Evolutionary conservation across 495 filamentous ascomycete species (phyloP), one percentile per base, ranked within the genome.

Genomic region (Xylaria longipes): DNA sequence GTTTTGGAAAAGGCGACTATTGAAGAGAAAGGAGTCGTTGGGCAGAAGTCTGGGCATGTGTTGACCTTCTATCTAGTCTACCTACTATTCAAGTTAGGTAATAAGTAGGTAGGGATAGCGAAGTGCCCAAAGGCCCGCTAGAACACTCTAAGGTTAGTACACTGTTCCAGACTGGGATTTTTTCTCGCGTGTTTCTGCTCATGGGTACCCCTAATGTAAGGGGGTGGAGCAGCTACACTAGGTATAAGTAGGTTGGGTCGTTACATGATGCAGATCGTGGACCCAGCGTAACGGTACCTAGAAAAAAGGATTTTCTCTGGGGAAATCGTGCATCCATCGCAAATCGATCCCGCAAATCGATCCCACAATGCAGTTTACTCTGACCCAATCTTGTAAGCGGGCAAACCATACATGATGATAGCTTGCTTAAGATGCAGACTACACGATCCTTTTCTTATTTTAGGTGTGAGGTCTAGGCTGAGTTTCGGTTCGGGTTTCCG

Each of bases 211-310:
- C n/a, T 56, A 56, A 56, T 56, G 15, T 31, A 31, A 56, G 52
- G 25, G 25, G 14, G 52, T 56, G 52, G 52, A 31, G 52, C 14
- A 31, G 14, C 12, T 17, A 50, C 46, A 8, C 2, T 25, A 11
- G 25, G 25, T 31, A 17, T n/a, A n/a, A n/a, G n/a, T n/a, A n/a
- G n/a, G n/a, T n/a, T n/a, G n/a, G n/a, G 41, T 58, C 5, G 17
- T 22, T 60, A 20, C 31, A 35, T 35, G 3, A 17, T 12, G 57
- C 14, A 29, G 60, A 63, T 63, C 60, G 29, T 9, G 3, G 37
- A 27, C 60, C 60, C 60, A 63, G 60, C 60, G 22, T 15, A 27
- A 25, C 22, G 60, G 60, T 63, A 63, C n/a, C n/a, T n/a, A n/a
- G n/a, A 43, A 15, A 2, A 43, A 41, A 11, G 11, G 22, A 27